A percentile compares a stretch with the other conserved stretches of the same genome.
Evolutionary conservation across 495 filamentous ascomycete genomes (phyloP).

Genomic region (Talaromyces wortmannii): DNA sequence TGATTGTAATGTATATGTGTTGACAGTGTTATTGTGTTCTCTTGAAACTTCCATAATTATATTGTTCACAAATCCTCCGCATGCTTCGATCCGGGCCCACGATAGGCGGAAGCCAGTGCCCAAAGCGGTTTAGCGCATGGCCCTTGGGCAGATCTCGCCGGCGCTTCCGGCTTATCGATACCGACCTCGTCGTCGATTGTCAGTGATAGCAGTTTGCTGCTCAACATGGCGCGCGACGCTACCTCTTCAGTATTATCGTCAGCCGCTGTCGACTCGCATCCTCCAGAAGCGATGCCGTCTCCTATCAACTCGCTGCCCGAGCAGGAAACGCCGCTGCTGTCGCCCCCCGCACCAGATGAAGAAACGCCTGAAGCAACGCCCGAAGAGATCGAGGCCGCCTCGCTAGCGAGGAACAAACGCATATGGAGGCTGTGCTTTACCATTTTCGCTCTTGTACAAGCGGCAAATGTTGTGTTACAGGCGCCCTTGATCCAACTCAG

Average conservation of each 20-base stretch:
- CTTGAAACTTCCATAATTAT: too few relatives aligned
- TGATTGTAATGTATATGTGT: too few relatives aligned
- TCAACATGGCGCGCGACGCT: neutral
- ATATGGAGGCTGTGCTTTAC: constrained; percentile 5
- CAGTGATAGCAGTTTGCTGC: neutral
- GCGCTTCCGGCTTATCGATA: neutral
- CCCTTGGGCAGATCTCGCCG: neutral
- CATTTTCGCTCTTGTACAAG: constrained; percentile 2
- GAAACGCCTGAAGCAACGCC: neutral
- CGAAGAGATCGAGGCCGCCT: neutral
- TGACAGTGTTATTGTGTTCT: too few relatives aligned
- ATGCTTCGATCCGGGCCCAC: neutral
- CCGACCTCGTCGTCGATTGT: too few relatives aligned
- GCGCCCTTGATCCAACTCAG: constrained; percentile 3
- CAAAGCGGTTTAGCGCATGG: neutral
- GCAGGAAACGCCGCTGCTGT: neutral
- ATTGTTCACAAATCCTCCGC: neutral
- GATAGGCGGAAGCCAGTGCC: neutral
- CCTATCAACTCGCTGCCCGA: neutral
- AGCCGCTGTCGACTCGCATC: neutral
- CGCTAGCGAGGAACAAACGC: neutral
- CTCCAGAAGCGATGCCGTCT: neutral
- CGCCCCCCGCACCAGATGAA: neutral
- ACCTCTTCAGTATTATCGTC: neutral
- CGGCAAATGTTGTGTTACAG: constrained; percentile 1